Percentiles rank a stretch among this genome's conserved stretches.
Conservation (phyloP, 768 basidiomycete genomes). For the Macrolepiota albuminosa region DNA sequence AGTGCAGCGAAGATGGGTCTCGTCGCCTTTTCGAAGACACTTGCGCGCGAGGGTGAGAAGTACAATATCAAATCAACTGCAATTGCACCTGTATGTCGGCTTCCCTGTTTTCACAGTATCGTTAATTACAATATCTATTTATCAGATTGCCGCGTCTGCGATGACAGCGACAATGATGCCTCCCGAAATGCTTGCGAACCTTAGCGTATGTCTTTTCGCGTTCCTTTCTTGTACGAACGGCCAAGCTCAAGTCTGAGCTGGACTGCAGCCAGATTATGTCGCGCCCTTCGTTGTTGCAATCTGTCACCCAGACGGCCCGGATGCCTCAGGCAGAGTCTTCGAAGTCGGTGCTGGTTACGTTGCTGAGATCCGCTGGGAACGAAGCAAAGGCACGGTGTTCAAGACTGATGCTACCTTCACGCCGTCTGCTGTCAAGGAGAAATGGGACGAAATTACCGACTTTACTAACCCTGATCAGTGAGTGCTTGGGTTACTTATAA, state of each 20-base stretch:
- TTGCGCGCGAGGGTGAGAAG: constrained; percentile 89
- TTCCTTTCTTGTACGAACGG: background rate
- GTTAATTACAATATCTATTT: background rate
- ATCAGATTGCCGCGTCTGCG: constrained; percentile 85
- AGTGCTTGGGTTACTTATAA: constrained; percentile 22
- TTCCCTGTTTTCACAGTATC: background rate
- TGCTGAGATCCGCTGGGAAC: constrained; percentile 91
- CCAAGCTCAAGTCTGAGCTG: background rate
- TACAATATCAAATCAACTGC: constrained; percentile 82
- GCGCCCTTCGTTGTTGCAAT: constrained; percentile 90
- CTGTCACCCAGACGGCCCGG: constrained; percentile 78
- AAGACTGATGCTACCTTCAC: constrained; percentile 89
- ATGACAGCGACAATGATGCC: constrained; percentile 98
- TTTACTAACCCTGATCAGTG: constrained; percentile 70
- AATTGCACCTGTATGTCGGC: constrained; percentile 76
- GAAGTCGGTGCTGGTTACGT: constrained; percentile 93
- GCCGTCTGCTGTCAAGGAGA: constrained; percentile 87
- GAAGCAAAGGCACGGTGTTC: constrained; percentile 83
- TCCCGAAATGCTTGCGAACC: constrained; percentile 85
- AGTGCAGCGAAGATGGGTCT: constrained; percentile 98
- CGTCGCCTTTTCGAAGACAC: constrained; percentile 86
- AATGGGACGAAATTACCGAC: constrained; percentile 79
- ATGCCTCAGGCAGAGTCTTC: constrained; percentile 78
- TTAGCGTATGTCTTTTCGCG: constrained; percentile 49
- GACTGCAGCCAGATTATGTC: constrained; percentile 78